These are phyloP conservation scores for Cercis canadensis DNA, from an alignment of 306 rosid species.

Conservation along the genomic window DNA sequence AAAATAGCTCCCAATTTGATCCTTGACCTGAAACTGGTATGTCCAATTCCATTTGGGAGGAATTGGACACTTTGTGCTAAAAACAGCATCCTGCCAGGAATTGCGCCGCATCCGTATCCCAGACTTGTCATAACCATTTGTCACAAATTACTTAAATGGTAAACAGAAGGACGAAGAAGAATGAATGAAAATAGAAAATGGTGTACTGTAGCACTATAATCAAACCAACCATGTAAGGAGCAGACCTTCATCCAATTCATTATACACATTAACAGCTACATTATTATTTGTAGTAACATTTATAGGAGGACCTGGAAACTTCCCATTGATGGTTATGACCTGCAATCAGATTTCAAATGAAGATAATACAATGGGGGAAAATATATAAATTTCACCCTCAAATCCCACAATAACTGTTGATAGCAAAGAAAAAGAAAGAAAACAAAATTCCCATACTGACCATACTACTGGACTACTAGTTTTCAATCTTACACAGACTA, in stretches of 20 bases:
- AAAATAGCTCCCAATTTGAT: constrained; percentile 94
- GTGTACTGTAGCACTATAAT: constrained; percentile 21
- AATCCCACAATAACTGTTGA: background rate
- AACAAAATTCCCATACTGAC: background rate
- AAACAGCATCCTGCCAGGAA: constrained; percentile 91
- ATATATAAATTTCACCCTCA: background rate
- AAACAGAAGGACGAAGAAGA: background rate
- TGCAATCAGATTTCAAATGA: constrained; percentile 40
- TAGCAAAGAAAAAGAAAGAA: background rate
- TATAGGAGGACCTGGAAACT: constrained; percentile 80
- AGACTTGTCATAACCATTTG: constrained; percentile 58
- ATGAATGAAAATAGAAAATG: background rate
- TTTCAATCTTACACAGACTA: constrained; percentile 11
- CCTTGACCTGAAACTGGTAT: constrained; percentile 89
- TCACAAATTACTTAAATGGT: constrained; percentile 15
- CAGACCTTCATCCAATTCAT: constrained; percentile 74
- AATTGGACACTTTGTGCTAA: constrained; percentile 91
- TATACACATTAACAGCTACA: constrained; percentile 65
- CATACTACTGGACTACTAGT: constrained; percentile 3
- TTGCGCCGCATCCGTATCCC: constrained; percentile 84
- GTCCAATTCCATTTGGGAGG: constrained; percentile 94
- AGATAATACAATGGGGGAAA: background rate
- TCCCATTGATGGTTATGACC: constrained; percentile 77
- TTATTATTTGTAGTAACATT: constrained; percentile 81
- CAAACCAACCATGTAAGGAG: constrained; percentile 76